These are phyloP conservation scores for Diaporthe citrichinensis DNA, from an alignment of 2,329 filamentous ascomycete species.

Conservation along the genomic window DNA sequence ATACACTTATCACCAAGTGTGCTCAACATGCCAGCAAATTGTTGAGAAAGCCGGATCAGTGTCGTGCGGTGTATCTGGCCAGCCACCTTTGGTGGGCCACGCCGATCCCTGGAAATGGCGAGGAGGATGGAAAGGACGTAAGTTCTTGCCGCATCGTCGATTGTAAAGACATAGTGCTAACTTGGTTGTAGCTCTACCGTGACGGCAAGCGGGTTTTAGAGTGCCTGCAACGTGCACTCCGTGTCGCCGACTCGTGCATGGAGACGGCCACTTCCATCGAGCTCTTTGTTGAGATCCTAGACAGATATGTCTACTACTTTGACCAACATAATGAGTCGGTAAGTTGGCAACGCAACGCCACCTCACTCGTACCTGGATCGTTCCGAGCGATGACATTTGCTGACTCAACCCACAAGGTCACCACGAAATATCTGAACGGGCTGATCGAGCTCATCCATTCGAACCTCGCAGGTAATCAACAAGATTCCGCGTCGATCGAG, in stretches of 20 bases:
- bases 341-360: constrained; percentile 47
- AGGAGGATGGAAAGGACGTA: constrained; percentile 86
- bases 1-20: constrained; percentile 97
- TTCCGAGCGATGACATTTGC: neutral
- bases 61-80: constrained; percentile 94
- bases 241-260: constrained; percentile 99
- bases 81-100: constrained; percentile 99
- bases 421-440: constrained; percentile 97
- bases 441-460: constrained; percentile 98
- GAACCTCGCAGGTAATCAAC: constrained; percentile 88
- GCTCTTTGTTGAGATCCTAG: constrained; percentile 97
- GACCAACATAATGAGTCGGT: constrained; percentile 98
- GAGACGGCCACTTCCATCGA: constrained; percentile 97
- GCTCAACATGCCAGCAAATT: constrained; percentile 97
- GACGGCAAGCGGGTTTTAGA: constrained; percentile 98
- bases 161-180: neutral
- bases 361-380: neutral
- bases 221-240: constrained; percentile 92
- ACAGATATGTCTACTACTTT: constrained; percentile 99
- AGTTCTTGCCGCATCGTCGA: constrained; percentile 52
- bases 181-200: constrained; percentile 82
- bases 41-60: constrained; percentile 98
- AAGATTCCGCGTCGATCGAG: constrained; percentile 86
- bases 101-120: constrained; percentile 81
- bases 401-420: constrained; percentile 69